A percentile compares a stretch with the other conserved stretches of the same genome.
These are phyloP conservation scores for Tothia fuscella DNA, from an alignment of 2,329 filamentous ascomycete genomes.

Conservation along the genomic window DNA sequence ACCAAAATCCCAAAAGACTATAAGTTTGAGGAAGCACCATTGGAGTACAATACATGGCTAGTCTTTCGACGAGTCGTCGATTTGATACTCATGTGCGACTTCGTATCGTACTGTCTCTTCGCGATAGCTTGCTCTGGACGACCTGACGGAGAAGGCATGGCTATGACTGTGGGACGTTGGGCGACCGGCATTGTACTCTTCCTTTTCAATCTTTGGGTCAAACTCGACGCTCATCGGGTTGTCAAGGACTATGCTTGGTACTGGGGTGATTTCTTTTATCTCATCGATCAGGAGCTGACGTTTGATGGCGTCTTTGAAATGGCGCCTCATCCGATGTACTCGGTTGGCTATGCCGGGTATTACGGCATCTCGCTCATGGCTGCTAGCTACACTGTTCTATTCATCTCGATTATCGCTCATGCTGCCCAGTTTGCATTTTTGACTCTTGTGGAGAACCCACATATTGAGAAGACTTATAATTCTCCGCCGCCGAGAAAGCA, in stretches of 20 bases:
- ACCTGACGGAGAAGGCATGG: conserved; percentile 57
- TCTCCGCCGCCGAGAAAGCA: conserved; percentile 59
- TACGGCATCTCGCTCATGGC: conserved; percentile 98
- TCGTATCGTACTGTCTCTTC: conserved; percentile 92
- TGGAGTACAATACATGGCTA: conserved; percentile 99
- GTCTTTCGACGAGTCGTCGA: conserved; percentile 92
- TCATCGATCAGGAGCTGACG: conserved; percentile 93
- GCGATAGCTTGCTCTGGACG: conserved; percentile 74
- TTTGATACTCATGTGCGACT: conserved; percentile 97
- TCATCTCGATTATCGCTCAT: conserved; percentile 93
- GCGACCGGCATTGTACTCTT: conserved; percentile 63
- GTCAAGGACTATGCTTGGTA: conserved; percentile 99
- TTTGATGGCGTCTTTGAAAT: conserved; percentile 99
- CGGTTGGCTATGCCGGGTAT: conserved; percentile 92
- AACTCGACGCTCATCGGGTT: conserved; percentile 91
- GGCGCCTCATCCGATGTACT: conserved; percentile 98
- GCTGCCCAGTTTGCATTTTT: conserved; percentile 90
- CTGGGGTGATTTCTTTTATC: conserved; percentile 98
- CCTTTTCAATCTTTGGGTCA: conserved; percentile 96
- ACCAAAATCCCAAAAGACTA: conserved; percentile 92
- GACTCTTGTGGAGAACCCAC: conserved; percentile 83
- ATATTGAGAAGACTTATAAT: conserved; percentile 97
- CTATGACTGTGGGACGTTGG: conserved; percentile 68
- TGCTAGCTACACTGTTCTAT: conserved; percentile 91
- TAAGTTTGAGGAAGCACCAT: conserved; percentile 78